These are phyloP conservation scores for Domatiomyces globalis DNA, from an alignment of 2,329 filamentous ascomycete genomes.

Conservation along the genomic window DNA sequence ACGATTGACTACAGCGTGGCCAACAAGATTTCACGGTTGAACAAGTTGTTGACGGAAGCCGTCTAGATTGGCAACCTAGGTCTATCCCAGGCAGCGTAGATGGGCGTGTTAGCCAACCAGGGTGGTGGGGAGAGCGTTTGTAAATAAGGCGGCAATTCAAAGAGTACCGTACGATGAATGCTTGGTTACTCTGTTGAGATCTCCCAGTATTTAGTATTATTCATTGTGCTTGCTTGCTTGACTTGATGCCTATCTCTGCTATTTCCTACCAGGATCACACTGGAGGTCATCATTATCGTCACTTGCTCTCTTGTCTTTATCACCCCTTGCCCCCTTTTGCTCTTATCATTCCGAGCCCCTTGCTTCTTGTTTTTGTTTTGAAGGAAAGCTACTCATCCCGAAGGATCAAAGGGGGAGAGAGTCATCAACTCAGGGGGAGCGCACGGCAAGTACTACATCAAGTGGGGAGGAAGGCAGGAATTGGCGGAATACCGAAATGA, in stretches of 20 bases:
- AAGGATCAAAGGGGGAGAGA: too few relatives aligned
- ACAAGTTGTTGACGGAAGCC: slow-evolving; percentile 94
- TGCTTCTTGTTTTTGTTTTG: too few relatives aligned
- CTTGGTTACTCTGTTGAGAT: not conserved
- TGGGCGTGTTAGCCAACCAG: not conserved
- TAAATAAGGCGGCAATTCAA: not conserved
- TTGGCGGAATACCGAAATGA: too few relatives aligned
- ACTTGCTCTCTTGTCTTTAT: too few relatives aligned
- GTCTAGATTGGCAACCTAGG: slow-evolving; percentile 48
- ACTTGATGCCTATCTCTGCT: not conserved
- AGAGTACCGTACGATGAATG: not conserved
- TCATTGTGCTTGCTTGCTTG: not conserved
- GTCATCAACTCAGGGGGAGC: too few relatives aligned
- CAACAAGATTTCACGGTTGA: slow-evolving; percentile 90
- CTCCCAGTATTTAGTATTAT: not conserved
- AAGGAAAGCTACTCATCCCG: too few relatives aligned
- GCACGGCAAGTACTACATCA: too few relatives aligned
- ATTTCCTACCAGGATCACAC: not conserved
- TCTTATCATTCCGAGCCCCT: too few relatives aligned
- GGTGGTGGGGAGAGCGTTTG: not conserved
- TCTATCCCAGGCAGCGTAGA: not conserved
- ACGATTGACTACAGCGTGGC: slow-evolving; percentile 97
- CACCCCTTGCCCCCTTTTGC: too few relatives aligned
- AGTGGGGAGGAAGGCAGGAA: too few relatives aligned
- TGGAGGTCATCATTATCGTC: not conserved